Conservation (phyloP, 805 yeast genomes). For the Komagataella mondaviorum region DNA sequence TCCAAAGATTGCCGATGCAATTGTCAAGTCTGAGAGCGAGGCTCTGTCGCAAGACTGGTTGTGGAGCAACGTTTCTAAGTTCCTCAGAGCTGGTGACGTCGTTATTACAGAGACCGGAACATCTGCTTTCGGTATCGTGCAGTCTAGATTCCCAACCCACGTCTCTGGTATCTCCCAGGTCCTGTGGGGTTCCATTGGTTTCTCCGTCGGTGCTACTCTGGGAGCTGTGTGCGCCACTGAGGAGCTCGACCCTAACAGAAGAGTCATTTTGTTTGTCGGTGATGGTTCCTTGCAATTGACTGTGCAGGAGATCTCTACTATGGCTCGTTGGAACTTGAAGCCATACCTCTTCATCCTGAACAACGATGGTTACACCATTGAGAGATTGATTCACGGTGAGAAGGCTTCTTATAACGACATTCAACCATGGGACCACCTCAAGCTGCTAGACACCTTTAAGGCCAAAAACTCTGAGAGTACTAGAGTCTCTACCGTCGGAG, state of each 20-base stretch:
- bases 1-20: conserved; percentile 15
- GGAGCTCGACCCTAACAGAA: conserved; percentile 44
- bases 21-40: conserved; percentile 16
- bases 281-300: conserved; percentile 70
- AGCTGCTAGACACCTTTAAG: conserved; percentile 44
- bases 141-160: conserved; percentile 48
- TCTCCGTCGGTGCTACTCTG: conserved; percentile 49
- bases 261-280: conserved; percentile 59
- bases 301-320: conserved; percentile 59
- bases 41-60: conserved; percentile 51
- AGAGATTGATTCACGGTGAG: conserved; percentile 60
- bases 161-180: conserved; percentile 61
- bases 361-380: conserved; percentile 67
- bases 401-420: conserved; percentile 51
- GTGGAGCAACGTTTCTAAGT: conserved; percentile 51
- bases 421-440: conserved; percentile 57
- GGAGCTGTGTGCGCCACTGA: conserved; percentile 62
- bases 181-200: conserved; percentile 68
- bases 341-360: conserved; percentile 60
- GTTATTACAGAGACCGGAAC: conserved; percentile 66
- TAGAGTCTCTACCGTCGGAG: conserved; percentile 43
- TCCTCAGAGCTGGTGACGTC: conserved; percentile 55
- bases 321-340: conserved; percentile 50
- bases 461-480: conserved; percentile 36
- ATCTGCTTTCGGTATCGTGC: conserved; percentile 59